A percentile compares a stretch with the other conserved stretches of the same genome.
These are phyloP conservation scores for Aspergillus sp. DNA, from an alignment of 2,329 filamentous ascomycete genomes.

Conservation along the genomic window DNA sequence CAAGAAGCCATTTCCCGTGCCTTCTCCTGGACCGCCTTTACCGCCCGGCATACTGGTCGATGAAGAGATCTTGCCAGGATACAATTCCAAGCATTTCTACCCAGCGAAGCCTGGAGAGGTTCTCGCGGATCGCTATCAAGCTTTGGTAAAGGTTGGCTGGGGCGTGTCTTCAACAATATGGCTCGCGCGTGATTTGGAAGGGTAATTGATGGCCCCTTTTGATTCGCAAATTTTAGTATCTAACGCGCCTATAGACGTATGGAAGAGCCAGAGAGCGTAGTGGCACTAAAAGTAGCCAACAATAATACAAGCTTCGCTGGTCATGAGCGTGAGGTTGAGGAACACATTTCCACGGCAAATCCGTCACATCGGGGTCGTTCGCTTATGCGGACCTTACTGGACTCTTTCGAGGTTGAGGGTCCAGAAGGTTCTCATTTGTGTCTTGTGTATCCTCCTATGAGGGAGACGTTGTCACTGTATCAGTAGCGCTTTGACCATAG, in stretches of 20 bases:
- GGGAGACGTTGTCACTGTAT: constrained; percentile 42
- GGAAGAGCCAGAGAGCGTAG: constrained; percentile 6
- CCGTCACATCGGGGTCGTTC: constrained; percentile 36
- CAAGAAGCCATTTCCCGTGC: constrained; percentile 29
- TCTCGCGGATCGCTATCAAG: constrained; percentile 32
- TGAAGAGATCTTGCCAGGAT: constrained; percentile 33
- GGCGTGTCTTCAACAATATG: constrained; percentile 35
- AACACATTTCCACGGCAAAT: constrained; percentile 36
- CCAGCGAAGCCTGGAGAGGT: constrained; percentile 35
- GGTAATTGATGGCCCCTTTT: too few species aligned
- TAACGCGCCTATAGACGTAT: too few species aligned
- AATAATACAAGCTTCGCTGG: constrained; percentile 24
- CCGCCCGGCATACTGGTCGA: constrained; percentile 28
- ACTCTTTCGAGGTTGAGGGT: constrained; percentile 37
- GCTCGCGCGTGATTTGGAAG: constrained; percentile 29
- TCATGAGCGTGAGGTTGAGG: constrained; percentile 37
- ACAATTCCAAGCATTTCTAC: constrained; percentile 33
- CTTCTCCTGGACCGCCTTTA: constrained; percentile 28
- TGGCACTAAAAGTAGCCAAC: constrained; percentile 34
- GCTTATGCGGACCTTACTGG: constrained; percentile 38
- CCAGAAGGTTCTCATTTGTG: constrained; percentile 37
- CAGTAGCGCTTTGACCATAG: constrained; percentile 32
- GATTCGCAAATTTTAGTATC: too few species aligned
- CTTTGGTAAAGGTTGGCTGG: constrained; percentile 34
- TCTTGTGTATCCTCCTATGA: constrained; percentile 44